Conservation (phyloP, 2,329 filamentous ascomycete species). For the Teratosphaeria epicoccoides region DNA sequence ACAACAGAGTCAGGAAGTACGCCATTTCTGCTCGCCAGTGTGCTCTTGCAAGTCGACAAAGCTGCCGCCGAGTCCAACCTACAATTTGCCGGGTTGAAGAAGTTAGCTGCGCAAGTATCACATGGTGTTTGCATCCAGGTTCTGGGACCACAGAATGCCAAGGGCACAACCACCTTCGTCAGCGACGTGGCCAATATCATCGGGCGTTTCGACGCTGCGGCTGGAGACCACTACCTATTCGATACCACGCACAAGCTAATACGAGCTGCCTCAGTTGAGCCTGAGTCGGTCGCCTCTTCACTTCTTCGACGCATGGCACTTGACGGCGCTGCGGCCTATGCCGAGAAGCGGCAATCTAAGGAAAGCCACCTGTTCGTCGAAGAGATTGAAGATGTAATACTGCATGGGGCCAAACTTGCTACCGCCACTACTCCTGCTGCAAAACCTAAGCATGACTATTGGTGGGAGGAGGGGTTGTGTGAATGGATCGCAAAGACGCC, state of each 20-base stretch:
- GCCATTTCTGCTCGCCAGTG: neutral
- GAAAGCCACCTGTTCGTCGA: constrained; percentile 1
- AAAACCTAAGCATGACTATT: constrained; percentile 4
- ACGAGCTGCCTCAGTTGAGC: neutral
- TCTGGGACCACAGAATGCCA: neutral
- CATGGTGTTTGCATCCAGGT: neutral
- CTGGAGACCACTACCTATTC: neutral
- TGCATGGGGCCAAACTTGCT: neutral
- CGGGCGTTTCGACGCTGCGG: neutral
- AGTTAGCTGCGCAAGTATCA: neutral
- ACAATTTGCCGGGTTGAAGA: neutral
- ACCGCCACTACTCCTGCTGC: constrained; percentile 1
- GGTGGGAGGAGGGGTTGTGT: constrained; percentile 36
- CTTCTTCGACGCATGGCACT: constrained; percentile 6
- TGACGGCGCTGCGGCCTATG: constrained; percentile 3
- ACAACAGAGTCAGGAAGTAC: neutral
- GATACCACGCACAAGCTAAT: neutral
- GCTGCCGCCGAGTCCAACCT: neutral
- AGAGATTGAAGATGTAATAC: constrained; percentile 4
- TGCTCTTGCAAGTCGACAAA: neutral
- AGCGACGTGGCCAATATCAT: constrained; percentile 1
- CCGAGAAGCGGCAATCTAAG: constrained; percentile 2
- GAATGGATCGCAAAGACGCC: constrained; percentile 38
- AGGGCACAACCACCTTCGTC: neutral
- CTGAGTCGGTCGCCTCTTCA: neutral